phyloP scores from a whole-genome alignment of 805 yeast species.

The Candida corydali region DNA sequence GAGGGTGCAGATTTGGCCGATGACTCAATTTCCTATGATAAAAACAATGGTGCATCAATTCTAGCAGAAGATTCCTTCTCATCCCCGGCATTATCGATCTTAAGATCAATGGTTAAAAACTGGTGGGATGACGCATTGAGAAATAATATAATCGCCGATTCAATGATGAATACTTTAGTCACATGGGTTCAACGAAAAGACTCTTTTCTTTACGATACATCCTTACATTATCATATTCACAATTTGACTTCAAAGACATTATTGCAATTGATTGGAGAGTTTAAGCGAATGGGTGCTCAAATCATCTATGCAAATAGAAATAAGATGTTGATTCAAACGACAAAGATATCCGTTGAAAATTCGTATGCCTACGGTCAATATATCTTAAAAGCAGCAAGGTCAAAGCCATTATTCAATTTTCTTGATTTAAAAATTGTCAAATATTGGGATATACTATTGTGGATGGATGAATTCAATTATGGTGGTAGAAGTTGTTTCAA shows the following conservation, averaged over 20 bases:
- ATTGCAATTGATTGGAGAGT: constrained; percentile 75
- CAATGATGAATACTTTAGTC: constrained; percentile 74
- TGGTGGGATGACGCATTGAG: constrained; percentile 93
- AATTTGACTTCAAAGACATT: constrained; percentile 80
- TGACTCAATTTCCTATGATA: constrained; percentile 27
- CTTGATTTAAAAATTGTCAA: constrained; percentile 68
- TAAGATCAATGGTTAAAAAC: constrained; percentile 70
- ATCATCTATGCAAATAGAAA: constrained; percentile 79
- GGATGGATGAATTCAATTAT: constrained; percentile 92
- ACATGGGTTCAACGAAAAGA: constrained; percentile 81
- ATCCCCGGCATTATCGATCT: constrained; percentile 62
- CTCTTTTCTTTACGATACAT: constrained; percentile 71
- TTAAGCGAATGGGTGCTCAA: constrained; percentile 71
- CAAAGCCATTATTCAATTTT: constrained; percentile 78
- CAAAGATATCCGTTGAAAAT: constrained; percentile 74
- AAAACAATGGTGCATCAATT: constrained; percentile 40
- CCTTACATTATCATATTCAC: constrained; percentile 81
- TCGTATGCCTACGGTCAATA: constrained; percentile 91
- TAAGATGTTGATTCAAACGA: constrained; percentile 66
- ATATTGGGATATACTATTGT: constrained; percentile 89
- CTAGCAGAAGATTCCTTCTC: constrained; percentile 84
- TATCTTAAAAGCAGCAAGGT: constrained; percentile 68
- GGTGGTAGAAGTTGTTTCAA: constrained; percentile 63
- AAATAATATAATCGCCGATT: constrained; percentile 69
- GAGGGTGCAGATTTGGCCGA: constrained; percentile 80